Percentiles rank a stretch among this genome's conserved stretches.
Evolutionary conservation across 1,139 yeast species (phyloP).

Genomic region (Candida sp.): DNA sequence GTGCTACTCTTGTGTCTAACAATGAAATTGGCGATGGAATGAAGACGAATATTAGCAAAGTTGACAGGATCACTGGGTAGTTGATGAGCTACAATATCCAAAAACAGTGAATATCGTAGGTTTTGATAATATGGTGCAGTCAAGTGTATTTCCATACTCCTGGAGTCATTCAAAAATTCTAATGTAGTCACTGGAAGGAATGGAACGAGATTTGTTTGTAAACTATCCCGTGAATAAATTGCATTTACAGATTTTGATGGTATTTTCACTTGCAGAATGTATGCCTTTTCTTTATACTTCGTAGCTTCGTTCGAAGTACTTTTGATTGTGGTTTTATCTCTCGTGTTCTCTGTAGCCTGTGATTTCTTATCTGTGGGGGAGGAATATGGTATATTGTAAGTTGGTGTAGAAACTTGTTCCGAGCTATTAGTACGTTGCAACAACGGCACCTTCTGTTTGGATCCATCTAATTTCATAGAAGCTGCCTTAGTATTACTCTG

Average conservation of each 20-base stretch:
- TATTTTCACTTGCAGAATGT: background rate
- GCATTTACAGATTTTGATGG: background rate
- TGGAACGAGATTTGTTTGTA: slow-evolving; percentile 4
- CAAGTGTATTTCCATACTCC: slow-evolving; percentile 18
- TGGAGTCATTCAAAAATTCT: slow-evolving; percentile 21
- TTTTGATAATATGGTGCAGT: slow-evolving; percentile 29
- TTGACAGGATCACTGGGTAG: slow-evolving; percentile 39
- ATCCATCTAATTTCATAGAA: background rate
- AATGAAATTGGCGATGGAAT: slow-evolving; percentile 34
- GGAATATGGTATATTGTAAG: background rate
- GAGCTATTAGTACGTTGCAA: background rate
- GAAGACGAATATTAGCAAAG: slow-evolving; percentile 37
- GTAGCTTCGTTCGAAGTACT: slow-evolving; percentile 4
- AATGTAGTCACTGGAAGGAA: slow-evolving; percentile 23
- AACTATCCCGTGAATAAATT: background rate
- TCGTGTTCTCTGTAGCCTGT: background rate
- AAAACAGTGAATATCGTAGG: slow-evolving; percentile 31
- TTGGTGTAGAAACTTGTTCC: background rate
- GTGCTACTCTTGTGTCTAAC: slow-evolving; percentile 18
- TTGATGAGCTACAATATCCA: slow-evolving; percentile 29
- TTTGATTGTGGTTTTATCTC: background rate
- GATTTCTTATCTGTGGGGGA: background rate
- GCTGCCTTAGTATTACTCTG: background rate
- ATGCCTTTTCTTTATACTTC: slow-evolving; percentile 1
- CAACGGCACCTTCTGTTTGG: background rate